Percentiles rank a stretch among this genome's conserved stretches.
These are phyloP conservation scores for Arthroderma uncinatum DNA, from an alignment of 2,329 filamentous ascomycete species.

Conservation along the genomic window DNA sequence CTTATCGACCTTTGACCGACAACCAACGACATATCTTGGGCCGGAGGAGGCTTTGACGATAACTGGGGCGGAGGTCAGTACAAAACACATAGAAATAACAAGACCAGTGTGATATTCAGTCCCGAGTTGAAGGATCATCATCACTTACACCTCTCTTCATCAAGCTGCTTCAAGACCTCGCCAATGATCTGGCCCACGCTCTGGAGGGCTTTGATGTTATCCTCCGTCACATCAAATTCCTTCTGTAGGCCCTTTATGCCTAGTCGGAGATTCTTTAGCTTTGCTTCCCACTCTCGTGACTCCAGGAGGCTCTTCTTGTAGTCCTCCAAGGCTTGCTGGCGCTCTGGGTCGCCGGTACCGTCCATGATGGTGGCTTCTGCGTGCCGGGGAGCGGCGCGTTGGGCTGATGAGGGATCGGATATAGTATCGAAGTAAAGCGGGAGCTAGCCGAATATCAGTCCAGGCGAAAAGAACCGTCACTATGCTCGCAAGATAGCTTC, in stretches of 20 bases:
- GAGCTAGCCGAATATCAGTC: background rate
- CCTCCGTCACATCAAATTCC: conserved; percentile 93
- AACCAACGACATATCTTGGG: conserved; percentile 94
- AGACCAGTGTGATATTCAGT: background rate
- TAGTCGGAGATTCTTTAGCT: conserved; percentile 83
- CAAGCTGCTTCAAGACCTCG: conserved; percentile 95
- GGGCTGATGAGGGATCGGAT: background rate
- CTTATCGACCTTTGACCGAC: conserved; percentile 97
- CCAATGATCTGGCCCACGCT: conserved; percentile 99
- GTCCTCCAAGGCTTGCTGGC: conserved; percentile 59
- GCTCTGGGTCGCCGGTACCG: conserved; percentile 39
- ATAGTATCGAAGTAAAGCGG: too few species aligned
- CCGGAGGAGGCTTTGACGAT: conserved; percentile 98
- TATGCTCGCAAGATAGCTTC: background rate
- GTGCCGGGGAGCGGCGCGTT: background rate
- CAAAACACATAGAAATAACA: too few species aligned
- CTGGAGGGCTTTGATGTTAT: conserved; percentile 98
- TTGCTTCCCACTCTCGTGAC: conserved; percentile 96
- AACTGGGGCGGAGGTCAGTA: conserved; percentile 44
- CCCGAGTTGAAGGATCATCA: background rate
- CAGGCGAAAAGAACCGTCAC: background rate
- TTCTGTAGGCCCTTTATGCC: conserved; percentile 93
- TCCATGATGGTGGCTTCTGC: conserved; percentile 21
- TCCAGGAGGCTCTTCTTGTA: conserved; percentile 79
- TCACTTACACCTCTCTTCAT: conserved; percentile 88